phyloP scores from a whole-genome alignment of 495 filamentous ascomycete species.

The Trichoderma reesei region DNA sequence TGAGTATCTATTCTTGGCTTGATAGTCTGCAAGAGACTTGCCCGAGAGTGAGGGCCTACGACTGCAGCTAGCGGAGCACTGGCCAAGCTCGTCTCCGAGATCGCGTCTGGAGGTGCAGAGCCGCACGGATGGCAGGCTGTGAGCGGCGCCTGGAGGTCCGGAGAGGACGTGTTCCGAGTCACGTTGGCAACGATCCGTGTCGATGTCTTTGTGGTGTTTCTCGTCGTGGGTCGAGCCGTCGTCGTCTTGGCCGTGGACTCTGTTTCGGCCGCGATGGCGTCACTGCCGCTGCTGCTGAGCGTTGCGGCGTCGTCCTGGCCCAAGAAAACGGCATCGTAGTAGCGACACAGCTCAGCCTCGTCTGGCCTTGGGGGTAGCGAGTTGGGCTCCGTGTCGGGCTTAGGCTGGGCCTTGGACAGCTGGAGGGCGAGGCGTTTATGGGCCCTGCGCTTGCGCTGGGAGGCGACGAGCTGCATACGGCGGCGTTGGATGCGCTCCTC shows the following conservation, averaged over 20 bases:
- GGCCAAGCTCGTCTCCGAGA: too few relatives aligned
- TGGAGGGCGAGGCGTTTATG: not conserved
- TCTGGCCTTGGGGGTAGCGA: not conserved
- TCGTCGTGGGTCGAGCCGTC: not conserved
- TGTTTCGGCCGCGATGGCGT: too few relatives aligned
- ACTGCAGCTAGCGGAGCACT: not conserved
- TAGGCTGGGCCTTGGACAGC: not conserved
- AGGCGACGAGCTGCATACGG: not conserved
- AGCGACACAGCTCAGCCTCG: not conserved
- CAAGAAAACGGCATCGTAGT: not conserved
- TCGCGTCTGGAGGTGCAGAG: not conserved
- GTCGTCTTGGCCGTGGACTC: not conserved
- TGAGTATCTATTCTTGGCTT: conserved; percentile 1
- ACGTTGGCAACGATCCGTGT: not conserved
- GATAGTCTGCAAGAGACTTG: not conserved
- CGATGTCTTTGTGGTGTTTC: not conserved
- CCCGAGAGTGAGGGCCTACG: not conserved
- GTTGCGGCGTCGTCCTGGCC: not conserved
- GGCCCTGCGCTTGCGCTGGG: not conserved
- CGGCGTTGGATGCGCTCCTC: not conserved
- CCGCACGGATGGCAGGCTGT: not conserved
- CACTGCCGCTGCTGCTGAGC: not conserved
- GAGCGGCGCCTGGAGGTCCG: not conserved
- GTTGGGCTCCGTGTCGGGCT: not conserved
- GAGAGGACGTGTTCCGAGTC: not conserved